phyloP scores from a whole-genome alignment of 2,329 filamentous ascomycete species.

The Tolypocladium album region DNA sequence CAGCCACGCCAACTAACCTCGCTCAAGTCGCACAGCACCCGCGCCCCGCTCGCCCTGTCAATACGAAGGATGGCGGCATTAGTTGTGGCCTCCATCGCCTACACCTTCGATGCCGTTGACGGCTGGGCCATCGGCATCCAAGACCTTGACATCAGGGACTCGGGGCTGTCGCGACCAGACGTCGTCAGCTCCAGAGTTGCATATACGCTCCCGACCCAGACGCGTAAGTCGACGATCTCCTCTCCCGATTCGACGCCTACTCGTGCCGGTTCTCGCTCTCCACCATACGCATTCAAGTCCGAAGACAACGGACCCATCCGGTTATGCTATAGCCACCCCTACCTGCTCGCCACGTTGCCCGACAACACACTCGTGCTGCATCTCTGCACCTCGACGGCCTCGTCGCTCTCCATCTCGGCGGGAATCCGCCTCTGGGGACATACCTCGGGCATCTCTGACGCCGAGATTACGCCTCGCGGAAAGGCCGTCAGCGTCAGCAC shows the following conservation, averaged over 20 bases:
- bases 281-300: conserved; percentile 3
- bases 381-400: conserved; percentile 63
- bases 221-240: conserved; percentile 9
- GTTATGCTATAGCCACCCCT: conserved; percentile 68
- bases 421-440: conserved; percentile 81
- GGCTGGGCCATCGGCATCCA: conserved; percentile 92
- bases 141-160: conserved; percentile 56
- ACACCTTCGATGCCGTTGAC: conserved; percentile 65
- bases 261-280: conserved; percentile 4
- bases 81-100: conserved; percentile 76
- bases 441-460: conserved; percentile 78
- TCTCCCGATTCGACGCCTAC: conserved; percentile 6
- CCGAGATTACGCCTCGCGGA: conserved; percentile 72
- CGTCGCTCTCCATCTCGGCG: conserved; percentile 56
- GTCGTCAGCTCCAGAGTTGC: conserved; percentile 25
- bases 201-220: conserved; percentile 21
- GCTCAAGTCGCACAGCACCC: conserved; percentile 68
- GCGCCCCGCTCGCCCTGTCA: conserved; percentile 71
- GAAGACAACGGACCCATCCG: conserved; percentile 41
- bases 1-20: conserved; percentile 53
- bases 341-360: conserved; percentile 70
- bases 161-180: conserved; percentile 15
- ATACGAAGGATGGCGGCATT: conserved; percentile 55
- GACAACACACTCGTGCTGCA: conserved; percentile 84
- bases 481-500: conserved; percentile 85